Evolutionary conservation across 2,329 filamentous ascomycete genomes (phyloP), one percentile per base, ranked within the genome.

Genomic region (Bipolaris zeicola): DNA sequence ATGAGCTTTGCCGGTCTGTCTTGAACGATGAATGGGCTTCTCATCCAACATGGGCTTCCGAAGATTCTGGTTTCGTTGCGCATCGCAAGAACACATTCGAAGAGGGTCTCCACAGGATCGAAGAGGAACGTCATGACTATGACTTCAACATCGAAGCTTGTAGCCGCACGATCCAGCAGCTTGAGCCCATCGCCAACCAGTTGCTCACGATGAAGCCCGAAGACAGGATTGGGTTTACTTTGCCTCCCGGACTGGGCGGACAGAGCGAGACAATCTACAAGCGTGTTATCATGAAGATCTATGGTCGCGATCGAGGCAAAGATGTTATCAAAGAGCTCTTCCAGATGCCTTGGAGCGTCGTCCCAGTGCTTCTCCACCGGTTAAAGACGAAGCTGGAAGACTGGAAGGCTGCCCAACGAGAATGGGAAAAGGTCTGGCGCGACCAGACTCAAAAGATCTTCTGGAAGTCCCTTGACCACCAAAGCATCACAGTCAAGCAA

Each of bases 371-470:
- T 26, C 81, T 99, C 58, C 89, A 91, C 49, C 87, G 95, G 11
- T 83, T 99, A 66, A 98, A 98, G 79, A 91, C 96, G 69, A 97
- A 98, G 75, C 89, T 96, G 42, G 95, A 99, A 76, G 93, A 98
- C 70, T 99, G 95, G 95, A 92, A 96, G 63, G 93, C 96, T 65
- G 94, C 92, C 5, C 93, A 91, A 82, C 91, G 95, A 31, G 96
- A 99, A 74, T 99, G 95, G 95, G 93, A 98, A 76, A 97, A 97
- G 78, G 92, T 99, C 6, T 99, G 95, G 95, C 92, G 95, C 62
- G 89, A 92, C 47, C 95, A 98, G 79, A 98, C 94, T 22, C 90
- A 96, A 72, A 89, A 90, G 69, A 94, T 96, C 80, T 96, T 97
- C 77, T 91, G 96, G 79, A 96, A 92, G 80, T 96, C 92, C 75